A percentile compares a stretch with the other conserved stretches of the same genome.
Evolutionary conservation across 495 filamentous ascomycete species (phyloP).

Genomic region (Durotheca rogersii): DNA sequence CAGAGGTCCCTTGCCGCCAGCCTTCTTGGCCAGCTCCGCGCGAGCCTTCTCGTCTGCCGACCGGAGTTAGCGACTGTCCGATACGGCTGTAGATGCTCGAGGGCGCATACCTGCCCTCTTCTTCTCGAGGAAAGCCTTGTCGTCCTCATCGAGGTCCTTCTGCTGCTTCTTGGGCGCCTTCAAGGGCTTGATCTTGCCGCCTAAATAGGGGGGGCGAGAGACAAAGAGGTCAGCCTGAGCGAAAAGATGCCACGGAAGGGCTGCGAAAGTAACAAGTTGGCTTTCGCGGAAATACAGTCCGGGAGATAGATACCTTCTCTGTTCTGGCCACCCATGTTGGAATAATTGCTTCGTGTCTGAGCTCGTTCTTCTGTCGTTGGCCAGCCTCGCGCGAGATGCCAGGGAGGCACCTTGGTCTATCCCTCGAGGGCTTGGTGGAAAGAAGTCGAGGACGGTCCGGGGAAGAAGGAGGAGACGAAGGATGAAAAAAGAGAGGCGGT

Average conservation of each 20-base stretch:
- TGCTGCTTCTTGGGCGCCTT: constrained; percentile 77
- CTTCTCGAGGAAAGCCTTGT: constrained; percentile 72
- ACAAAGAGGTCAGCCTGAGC: constrained; percentile 24
- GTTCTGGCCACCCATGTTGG: constrained; percentile 65
- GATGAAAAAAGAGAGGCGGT: constrained; percentile 10
- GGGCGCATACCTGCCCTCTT: constrained; percentile 62
- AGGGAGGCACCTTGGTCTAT: too few species aligned
- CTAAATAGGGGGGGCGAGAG: constrained; percentile 46
- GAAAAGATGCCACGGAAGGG: too few species aligned
- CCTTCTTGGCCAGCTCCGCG: constrained; percentile 69
- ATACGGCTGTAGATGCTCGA: neutral
- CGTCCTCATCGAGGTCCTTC: constrained; percentile 76
- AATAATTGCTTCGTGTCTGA: neutral
- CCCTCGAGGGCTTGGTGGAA: too few species aligned
- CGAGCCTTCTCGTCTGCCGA: constrained; percentile 71
- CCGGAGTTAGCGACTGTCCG: constrained; percentile 8
- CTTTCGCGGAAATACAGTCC: constrained; percentile 1
- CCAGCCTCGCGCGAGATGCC: constrained; percentile 6
- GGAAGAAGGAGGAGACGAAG: constrained; percentile 16
- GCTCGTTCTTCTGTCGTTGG: neutral
- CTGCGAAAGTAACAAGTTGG: too few species aligned
- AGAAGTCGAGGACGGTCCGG: neutral
- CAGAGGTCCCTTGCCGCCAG: constrained; percentile 57
- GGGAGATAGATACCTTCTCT: constrained; percentile 74
- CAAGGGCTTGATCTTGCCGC: constrained; percentile 83